phyloP scores from a whole-genome alignment of 2,329 filamentous ascomycete genomes.

The Beauveria varroae region DNA sequence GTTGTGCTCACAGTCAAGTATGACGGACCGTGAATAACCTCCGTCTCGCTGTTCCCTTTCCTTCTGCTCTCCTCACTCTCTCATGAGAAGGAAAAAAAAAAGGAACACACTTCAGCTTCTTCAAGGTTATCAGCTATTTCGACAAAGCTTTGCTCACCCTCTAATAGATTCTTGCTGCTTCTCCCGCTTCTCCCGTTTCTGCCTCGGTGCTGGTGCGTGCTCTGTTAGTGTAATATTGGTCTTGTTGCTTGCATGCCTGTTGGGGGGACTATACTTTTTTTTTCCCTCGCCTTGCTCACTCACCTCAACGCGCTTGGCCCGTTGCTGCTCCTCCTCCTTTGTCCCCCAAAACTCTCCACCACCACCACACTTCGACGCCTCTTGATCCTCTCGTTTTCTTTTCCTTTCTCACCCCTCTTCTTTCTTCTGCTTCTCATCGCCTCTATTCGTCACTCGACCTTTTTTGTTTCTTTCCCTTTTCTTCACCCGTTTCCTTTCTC shows the following conservation, averaged over 20 bases:
- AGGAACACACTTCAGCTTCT: neutral
- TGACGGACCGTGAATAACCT: too few species aligned
- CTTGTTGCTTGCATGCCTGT: slow-evolving; percentile 5
- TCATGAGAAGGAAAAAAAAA: too few species aligned
- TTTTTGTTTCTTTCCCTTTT: neutral
- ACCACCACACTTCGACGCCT: slow-evolving; percentile 2
- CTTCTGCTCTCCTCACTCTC: too few species aligned
- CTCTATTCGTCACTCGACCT: slow-evolving; percentile 6
- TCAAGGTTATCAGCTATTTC: neutral
- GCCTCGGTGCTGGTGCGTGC: slow-evolving; percentile 4
- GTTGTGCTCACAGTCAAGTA: neutral
- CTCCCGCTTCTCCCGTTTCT: slow-evolving; percentile 5
- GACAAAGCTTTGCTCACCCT: neutral
- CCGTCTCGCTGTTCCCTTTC: too few species aligned
- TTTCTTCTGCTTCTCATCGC: slow-evolving; percentile 8
- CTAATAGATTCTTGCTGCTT: neutral
- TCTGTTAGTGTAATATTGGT: slow-evolving; percentile 3
- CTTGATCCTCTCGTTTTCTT: slow-evolving; percentile 9
- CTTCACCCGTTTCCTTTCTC: neutral
- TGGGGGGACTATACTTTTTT: neutral
- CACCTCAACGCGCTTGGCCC: neutral
- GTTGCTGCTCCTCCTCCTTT: slow-evolving; percentile 2
- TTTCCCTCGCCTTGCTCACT: neutral
- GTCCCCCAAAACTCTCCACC: slow-evolving; percentile 10
- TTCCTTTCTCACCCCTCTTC: slow-evolving; percentile 1